Evolutionary conservation across 1,284 basidiomycete species (phyloP), one percentile per base, ranked within the genome.

Genomic region (Apiotrichum mycotoxinovorans): DNA sequence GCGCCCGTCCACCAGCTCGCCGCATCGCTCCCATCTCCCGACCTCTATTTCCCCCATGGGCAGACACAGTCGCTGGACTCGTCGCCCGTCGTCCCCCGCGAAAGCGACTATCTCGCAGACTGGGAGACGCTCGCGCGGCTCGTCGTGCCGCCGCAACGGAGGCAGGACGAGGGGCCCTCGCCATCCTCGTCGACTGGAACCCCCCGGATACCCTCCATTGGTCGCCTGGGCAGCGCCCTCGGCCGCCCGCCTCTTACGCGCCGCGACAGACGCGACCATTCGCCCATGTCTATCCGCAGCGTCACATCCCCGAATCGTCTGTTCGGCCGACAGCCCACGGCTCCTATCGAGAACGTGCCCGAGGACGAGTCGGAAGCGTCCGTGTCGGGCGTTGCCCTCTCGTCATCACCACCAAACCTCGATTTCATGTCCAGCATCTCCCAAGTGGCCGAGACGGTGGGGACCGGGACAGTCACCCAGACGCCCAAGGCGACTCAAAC

Each of bases 111-210:
- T 26, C 53, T 67, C n/a, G 66, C 66, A 25, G 71, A 72, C 51
- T 73, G 72, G 72, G 62, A 66, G 45, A 55, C 62, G 1, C 63
- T 73, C 11, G 63, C 65, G 12, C 70, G 72, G 23, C 58, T 73
- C 22, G 57, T 66, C 2, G 59, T 53, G 4, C 18, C 57, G 44
- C 7, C 52, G 50, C 30, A 5, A 15, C 52, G 25, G 14, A 52
- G 20, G 18, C 61, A 56, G 10, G 52, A 25, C 14, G 17, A 14
- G 17, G 20, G 45, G 26, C 8, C 3, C 35, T 33, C 18, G 48
- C 41, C 34, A 30, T 17, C 40, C 7, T 48, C 40, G 22, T 40
- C 42, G 23, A 23, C 46, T 3, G 37, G n/a, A 45, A 30, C 2
- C 42, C 45, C 4, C 7, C 38, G 23, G 12, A 38, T n/a, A 10